Percentiles rank a stretch among this genome's conserved stretches.
Evolutionary conservation across 1,139 yeast genomes (phyloP).

Genomic region (Taphrina betulina): DNA sequence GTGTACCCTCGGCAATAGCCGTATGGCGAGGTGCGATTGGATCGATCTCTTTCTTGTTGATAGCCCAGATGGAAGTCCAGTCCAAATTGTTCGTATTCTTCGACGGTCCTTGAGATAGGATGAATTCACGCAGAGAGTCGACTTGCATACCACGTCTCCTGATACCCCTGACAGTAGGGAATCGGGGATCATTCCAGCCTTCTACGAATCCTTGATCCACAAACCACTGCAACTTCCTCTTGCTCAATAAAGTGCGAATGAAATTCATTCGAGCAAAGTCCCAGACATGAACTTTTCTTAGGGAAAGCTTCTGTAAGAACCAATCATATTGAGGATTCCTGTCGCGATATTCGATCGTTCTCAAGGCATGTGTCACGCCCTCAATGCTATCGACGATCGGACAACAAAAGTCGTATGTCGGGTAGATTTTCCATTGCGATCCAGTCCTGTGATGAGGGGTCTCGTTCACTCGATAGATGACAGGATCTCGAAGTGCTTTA

Average conservation of each 20-base stretch:
- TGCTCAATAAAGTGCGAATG: conserved; percentile 86
- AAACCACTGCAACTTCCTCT: conserved; percentile 98
- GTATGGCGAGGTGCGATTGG: conserved; percentile 95
- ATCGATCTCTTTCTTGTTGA: conserved; percentile 92
- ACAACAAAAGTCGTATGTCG: conserved; percentile 97
- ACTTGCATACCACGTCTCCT: conserved; percentile 99
- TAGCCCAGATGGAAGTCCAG: conserved; percentile 96
- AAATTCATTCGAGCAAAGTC: conserved; percentile 96
- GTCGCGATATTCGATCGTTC: conserved; percentile 97
- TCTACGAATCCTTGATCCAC: conserved; percentile 82
- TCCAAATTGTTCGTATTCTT: conserved; percentile 93
- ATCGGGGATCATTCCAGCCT: conserved; percentile 98
- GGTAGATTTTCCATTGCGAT: conserved; percentile 85
- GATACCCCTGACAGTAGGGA: conserved; percentile 91
- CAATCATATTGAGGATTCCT: conserved; percentile 97
- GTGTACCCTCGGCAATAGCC: conserved; percentile 65
- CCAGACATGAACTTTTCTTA: conserved; percentile 94
- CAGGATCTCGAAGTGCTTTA: conserved; percentile 96
- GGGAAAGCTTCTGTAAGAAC: conserved; percentile 75
- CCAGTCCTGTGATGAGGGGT: conserved; percentile 98
- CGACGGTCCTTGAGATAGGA: conserved; percentile 94
- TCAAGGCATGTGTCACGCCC: conserved; percentile 94
- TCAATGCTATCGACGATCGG: conserved; percentile 92
- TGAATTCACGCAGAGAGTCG: conserved; percentile 90
- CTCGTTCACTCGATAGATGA: conserved; percentile 89